Evolutionary conservation across 768 basidiomycete genomes (phyloP).

Genomic region (Rhizopogon rudus): DNA sequence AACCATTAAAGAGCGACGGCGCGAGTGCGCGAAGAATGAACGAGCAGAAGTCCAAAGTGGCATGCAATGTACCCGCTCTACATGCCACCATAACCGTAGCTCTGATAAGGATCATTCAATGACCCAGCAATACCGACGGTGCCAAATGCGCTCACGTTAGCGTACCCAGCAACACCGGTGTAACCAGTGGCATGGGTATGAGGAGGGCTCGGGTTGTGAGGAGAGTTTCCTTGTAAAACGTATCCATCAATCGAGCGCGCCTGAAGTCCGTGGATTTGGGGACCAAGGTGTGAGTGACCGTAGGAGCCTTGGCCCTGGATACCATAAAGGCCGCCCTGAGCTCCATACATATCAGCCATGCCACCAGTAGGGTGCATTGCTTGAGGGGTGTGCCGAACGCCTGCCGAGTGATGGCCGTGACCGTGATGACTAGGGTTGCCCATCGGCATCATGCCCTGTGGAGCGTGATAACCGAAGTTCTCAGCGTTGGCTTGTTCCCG

Average conservation of each 20-base stretch:
- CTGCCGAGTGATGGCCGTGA: slow-evolving; percentile 31
- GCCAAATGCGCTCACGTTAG: slow-evolving; percentile 51
- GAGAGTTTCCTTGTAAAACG: slow-evolving; percentile 69
- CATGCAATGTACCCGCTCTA: slow-evolving; percentile 32
- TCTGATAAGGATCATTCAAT: slow-evolving; percentile 73
- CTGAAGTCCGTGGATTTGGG: slow-evolving; percentile 57
- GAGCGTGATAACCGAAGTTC: slow-evolving; percentile 51
- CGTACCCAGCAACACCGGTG: slow-evolving; percentile 47
- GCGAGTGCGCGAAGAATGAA: slow-evolving; percentile 9
- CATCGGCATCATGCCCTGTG: slow-evolving; percentile 56
- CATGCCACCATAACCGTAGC: slow-evolving; percentile 79
- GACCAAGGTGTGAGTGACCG: slow-evolving; percentile 49
- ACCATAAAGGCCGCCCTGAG: slow-evolving; percentile 58
- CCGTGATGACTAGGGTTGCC: slow-evolving; percentile 38
- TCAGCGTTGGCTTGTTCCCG: slow-evolving; percentile 82
- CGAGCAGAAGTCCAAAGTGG: slow-evolving; percentile 16
- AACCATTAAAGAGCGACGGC: slow-evolving; percentile 27
- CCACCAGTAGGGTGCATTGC: slow-evolving; percentile 46
- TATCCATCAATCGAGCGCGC: slow-evolving; percentile 77
- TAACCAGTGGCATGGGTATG: slow-evolving; percentile 53
- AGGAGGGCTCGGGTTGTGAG: slow-evolving; percentile 58
- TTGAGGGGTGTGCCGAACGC: slow-evolving; percentile 54
- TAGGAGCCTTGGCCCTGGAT: slow-evolving; percentile 54
- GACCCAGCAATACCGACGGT: slow-evolving; percentile 44
- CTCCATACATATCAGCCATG: slow-evolving; percentile 61